Base-by-base conservation (phyloP, 352 stramenopile genomes). In the Aphanomyces euteiches region DNA sequence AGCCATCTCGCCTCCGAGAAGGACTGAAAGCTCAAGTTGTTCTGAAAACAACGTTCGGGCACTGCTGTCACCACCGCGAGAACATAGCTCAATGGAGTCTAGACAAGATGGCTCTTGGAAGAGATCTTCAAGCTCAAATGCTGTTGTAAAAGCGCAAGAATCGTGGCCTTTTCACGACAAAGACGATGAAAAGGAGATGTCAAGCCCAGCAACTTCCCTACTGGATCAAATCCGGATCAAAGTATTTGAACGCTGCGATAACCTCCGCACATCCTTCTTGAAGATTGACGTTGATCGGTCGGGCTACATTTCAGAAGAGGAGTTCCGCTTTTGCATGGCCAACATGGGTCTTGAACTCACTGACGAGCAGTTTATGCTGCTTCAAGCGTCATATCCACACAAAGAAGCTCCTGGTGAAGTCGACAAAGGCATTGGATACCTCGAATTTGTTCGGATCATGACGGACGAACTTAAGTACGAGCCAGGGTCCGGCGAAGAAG, bases 371-470 rank as follows among this genome's bases (percentile, higher is more conserved):
- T 48, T 47, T 13, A 37, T 54, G 15, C 15, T 64, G 13, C 36
- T 70, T 19, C 64, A 70, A 36, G 17, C n/a, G 6, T 60, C 64
- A 47, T 70, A 70, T 47, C 64, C 64, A 7, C 64, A 70, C 54
- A 70, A 70, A 36, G 64, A 70, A 70, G 64, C 64, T 7, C 19
- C 54, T 2, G 64, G 64, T 15, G 54, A 64, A 5, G 10, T n/a
- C 4, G 64, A 70, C 54, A n/a, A 37, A 48, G 64, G 64, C 64
- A 70, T 70, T 12, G 64, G 64, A 50, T 70, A 70, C 36, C 54
- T 70, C 37, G 64, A 70, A 43, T 70, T 70, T 48, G 40, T 70
- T 19, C 59, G 61, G 12, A 19, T 70, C 19, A 70, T 70, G 64
- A 70, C 64, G 7, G 64, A 70, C 54, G 43, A 70, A 47, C 64